Base-by-base conservation (phyloP, 2,329 filamentous ascomycete genomes). In the Akanthomyces muscarius region DNA sequence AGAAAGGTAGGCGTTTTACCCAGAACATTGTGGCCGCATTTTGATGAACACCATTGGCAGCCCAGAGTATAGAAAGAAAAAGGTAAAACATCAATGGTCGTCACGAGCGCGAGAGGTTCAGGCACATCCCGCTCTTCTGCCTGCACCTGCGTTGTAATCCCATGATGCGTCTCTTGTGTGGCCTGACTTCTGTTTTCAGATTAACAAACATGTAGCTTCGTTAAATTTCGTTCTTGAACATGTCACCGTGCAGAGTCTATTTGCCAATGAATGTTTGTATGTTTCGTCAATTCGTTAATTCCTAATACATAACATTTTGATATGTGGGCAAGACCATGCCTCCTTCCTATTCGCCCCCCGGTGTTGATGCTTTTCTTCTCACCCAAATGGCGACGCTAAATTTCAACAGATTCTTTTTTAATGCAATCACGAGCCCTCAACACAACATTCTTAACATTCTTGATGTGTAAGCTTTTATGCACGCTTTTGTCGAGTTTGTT, bases 201-300 rank as follows among this genome's bases (percentile, higher is more conserved):
- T 21, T 13, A 13, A 25, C 5, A 25, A 28, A 6, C 6, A 28
- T 16, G 45, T 28, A 10, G 23, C 23, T 28, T 3, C 16, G 45
- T 18, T 28, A 23, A 8, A 2, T 21, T 5, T 4, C 23, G 21
- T 25, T 5, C 33, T 1, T 21, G 4, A 42, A 54, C 30, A 21
- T 38, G 7, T 18, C 10, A 11, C 7, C 11, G 33, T 5, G 36
- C 23, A 54, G 14, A 21, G 8, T 23, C 5, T 33, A 10, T 42
- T 5, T 38, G 36, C 5, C 5, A 21, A 14, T 18, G 36, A 25
- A 16, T 10, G 16, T 14, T 48, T 50, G 28, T 42, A 50, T 30
- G 23, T 21, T 42, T 59, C 45, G 23, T 59, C 23, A 59, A 51
- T 59, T 58, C 45, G 33, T 51, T 16, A 59, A 28, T 7, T 50